Evolutionary conservation across 2,329 filamentous ascomycete species (phyloP), one percentile per base, ranked within the genome.

Genomic region (Bertia moriformis): DNA sequence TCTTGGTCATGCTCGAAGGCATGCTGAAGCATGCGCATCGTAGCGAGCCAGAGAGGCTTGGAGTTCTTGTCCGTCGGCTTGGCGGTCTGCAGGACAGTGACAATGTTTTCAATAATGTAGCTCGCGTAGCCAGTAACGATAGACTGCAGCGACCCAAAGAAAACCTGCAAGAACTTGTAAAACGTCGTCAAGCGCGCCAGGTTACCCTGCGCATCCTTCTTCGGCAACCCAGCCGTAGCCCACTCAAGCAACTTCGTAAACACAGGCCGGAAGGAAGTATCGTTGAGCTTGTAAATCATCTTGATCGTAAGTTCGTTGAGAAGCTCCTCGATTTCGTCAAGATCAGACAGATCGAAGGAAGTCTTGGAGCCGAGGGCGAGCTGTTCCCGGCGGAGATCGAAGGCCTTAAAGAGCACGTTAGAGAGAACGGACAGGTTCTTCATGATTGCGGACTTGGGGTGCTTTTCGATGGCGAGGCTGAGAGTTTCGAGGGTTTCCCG

Each of bases 201-300:
- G 10, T 18, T 10, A 15, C 32, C 15, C 17, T 35, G 32, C 12
- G 10, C 15, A 48, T 13, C 54, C 78, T 43, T 69, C 78, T 43
- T 69, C 71, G 78, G 61, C 35, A 83, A 58, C 0, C 67, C 69
- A 2, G 65, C 62, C 14, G 65, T 67, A 1, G 82, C 72, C 83
- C 88, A 95, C 41, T 93, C 85, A 36, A 93, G 68, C n/a, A 95
- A 64, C 46, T 81, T 75, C 14, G 78, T 71, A 63, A 96, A 98
- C 45, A 98, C 77, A 1, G 91, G 93, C 12, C 88, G 73, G 74
- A 98, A 98, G 0, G 83, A 77, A 1, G 83, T 79, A 54, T 98
- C 91, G 60, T 95, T 96, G 44, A 98, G 73, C 66, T 96, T 96
- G 65, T 93, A 86, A 40, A 94, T 83, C 78, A 95, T 91, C 58